Percentiles rank a stretch among this genome's conserved stretches.
These are phyloP conservation scores for Tulasnella calospora DNA, from an alignment of 768 basidiomycete species.

Conservation along the genomic window DNA sequence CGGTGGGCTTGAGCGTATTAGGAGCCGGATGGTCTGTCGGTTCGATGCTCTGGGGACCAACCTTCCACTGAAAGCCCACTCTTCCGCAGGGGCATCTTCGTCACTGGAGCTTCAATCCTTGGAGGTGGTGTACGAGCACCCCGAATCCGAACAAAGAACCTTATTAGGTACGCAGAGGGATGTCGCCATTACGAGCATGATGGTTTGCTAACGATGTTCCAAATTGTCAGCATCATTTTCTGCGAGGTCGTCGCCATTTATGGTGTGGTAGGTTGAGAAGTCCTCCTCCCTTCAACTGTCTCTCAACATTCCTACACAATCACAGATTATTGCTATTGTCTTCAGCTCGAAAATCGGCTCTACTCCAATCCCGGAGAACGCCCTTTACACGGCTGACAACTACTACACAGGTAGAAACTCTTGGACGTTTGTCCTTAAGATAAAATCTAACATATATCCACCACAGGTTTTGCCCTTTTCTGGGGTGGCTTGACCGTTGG, in stretches of 20 bases:
- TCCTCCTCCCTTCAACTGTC: conserved; percentile 7
- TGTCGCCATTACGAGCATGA: background rate
- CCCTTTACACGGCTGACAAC: conserved; percentile 77
- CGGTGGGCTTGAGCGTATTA: conserved; percentile 86
- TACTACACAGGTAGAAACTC: conserved; percentile 74
- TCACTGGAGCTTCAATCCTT: conserved; percentile 94
- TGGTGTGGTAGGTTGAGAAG: conserved; percentile 63
- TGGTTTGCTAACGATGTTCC: background rate
- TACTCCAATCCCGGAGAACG: conserved; percentile 49
- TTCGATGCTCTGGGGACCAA: background rate
- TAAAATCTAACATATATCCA: background rate
- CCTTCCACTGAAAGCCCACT: background rate
- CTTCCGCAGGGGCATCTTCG: conserved; percentile 82
- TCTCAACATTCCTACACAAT: background rate
- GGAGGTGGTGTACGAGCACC: conserved; percentile 93
- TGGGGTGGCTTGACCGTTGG: conserved; percentile 97
- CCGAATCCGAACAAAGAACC: conserved; percentile 92
- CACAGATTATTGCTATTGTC: conserved; percentile 90
- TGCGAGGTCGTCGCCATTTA: conserved; percentile 99
- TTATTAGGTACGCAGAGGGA: conserved; percentile 68
- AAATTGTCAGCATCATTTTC: conserved; percentile 78
- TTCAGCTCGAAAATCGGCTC: conserved; percentile 74
- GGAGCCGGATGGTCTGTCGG: conserved; percentile 87
- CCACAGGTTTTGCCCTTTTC: conserved; percentile 81
- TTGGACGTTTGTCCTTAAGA: background rate